Conservation (phyloP, 2,329 filamentous ascomycete species). For the Teratosphaeria epicoccoides region DNA sequence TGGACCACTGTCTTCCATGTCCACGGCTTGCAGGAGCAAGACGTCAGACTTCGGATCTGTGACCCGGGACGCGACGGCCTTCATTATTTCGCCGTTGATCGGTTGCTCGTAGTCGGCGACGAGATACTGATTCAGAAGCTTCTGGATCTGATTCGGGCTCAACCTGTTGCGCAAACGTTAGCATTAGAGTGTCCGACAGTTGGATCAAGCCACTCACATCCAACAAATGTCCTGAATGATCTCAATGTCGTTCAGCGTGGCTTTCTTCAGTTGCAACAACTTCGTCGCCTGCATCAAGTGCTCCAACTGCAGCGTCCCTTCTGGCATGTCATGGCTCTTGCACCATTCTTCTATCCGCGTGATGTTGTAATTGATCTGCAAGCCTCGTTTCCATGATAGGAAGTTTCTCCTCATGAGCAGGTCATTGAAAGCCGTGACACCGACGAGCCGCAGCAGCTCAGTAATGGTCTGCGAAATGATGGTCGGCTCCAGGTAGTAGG, state of each 20-base stretch:
- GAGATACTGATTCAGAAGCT: slow-evolving; percentile 94
- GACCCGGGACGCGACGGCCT: slow-evolving; percentile 90
- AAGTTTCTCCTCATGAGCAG: slow-evolving; percentile 96
- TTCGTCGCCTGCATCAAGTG: slow-evolving; percentile 99
- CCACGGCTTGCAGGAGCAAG: slow-evolving; percentile 80
- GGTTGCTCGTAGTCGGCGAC: slow-evolving; percentile 98
- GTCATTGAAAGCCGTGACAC: slow-evolving; percentile 97
- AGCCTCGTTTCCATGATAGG: slow-evolving; percentile 95
- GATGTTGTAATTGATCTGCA: slow-evolving; percentile 99
- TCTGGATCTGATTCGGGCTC: slow-evolving; percentile 97
- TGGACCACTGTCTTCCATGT: slow-evolving; percentile 97
- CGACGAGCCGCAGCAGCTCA: slow-evolving; percentile 82
- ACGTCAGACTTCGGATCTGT: slow-evolving; percentile 94
- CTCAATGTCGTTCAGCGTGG: slow-evolving; percentile 96
- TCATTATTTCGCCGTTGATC: slow-evolving; percentile 99
- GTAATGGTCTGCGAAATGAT: slow-evolving; percentile 95
- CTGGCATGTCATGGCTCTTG: slow-evolving; percentile 99
- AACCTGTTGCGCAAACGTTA: slow-evolving; percentile 46
- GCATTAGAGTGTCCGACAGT: background rate
- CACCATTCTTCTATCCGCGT: slow-evolving; percentile 99
- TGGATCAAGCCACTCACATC: slow-evolving; percentile 61
- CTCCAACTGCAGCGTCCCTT: slow-evolving; percentile 92
- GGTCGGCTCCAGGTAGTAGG: slow-evolving; percentile 90
- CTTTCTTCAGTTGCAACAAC: slow-evolving; percentile 95
- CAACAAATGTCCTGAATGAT: slow-evolving; percentile 99